Evolutionary conservation across 2,329 filamentous ascomycete genomes (phyloP), one percentile per base, ranked within the genome.

Genomic region (Phialocephala sp.): DNA sequence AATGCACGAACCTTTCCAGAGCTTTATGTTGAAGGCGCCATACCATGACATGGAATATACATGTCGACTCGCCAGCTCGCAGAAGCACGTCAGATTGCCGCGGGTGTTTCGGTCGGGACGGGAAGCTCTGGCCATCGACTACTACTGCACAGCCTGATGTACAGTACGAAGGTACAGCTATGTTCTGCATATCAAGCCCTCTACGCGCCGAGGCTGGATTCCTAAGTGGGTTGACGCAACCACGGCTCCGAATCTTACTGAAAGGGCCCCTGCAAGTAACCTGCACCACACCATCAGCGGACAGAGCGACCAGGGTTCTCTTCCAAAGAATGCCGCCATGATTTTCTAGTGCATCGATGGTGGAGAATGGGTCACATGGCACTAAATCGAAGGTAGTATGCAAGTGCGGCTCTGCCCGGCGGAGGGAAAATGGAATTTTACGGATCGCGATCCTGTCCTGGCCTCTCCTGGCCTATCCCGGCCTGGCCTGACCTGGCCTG

Each of bases 151-250:
- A 37, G 55, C 55, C 55, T 57, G 55, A 57, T 57, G 32, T 37
- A 37, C 14, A n/a, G 32, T 37, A 37, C 14, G 36, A 8, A 57
- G 14, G 20, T 32, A 32, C 27, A 18, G 24, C 57, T 63, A 68
- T 68, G 64, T 66, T 68, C 62, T 66, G 64, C 66, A 65, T 67
- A 65, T 58, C 37, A 39, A 50, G 57, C 60, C 50, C 56, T 63
- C 54, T 66, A 66, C 64, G 59, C 66, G 66, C 66, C 61, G 66
- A 66, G 54, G 58, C 62, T 59, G 55, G 43, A 57, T 37, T 45
- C 18, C 20, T 6, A 56, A 35, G 55, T 59, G 27, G 63, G 45
- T 55, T 54, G 43, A 64, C 58, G 45, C 45, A 59, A 64, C 37
- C 50, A 24, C 22, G 45, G 52, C 24, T 20, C 59, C 41, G 59